phyloP scores from a whole-genome alignment of 2,329 filamentous ascomycete genomes.

The Botrytis fabae region DNA sequence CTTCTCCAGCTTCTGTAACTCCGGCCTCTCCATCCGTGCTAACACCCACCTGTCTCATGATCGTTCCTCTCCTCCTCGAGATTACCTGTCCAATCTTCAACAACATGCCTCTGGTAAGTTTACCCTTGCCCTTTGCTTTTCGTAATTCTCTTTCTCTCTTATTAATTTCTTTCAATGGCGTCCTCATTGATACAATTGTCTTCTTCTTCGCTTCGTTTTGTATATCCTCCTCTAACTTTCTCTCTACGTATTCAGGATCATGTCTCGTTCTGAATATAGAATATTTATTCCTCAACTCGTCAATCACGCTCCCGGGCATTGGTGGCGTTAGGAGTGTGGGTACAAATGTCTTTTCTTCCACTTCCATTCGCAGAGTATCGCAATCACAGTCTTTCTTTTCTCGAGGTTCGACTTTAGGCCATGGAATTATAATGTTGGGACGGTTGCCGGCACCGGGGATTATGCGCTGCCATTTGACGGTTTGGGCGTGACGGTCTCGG shows the following conservation, averaged over 20 bases:
- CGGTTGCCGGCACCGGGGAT: slow-evolving; percentile 57
- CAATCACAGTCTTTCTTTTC: slow-evolving; percentile 54
- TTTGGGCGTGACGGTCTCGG: slow-evolving; percentile 51
- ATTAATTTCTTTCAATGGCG: slow-evolving; percentile 40
- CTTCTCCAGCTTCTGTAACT: neutral
- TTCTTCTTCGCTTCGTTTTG: slow-evolving; percentile 43
- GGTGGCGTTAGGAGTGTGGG: slow-evolving; percentile 77
- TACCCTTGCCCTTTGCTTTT: slow-evolving; percentile 38
- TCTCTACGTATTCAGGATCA: slow-evolving; percentile 68
- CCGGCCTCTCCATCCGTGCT: neutral
- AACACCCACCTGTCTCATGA: slow-evolving; percentile 30
- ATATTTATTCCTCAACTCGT: slow-evolving; percentile 84
- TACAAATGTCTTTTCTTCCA: slow-evolving; percentile 72
- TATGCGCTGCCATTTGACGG: slow-evolving; percentile 54
- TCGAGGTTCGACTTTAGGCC: slow-evolving; percentile 60
- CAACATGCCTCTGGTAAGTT: slow-evolving; percentile 38
- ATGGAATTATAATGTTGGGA: slow-evolving; percentile 72
- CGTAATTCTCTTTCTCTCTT: slow-evolving; percentile 35
- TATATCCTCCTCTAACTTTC: slow-evolving; percentile 61
- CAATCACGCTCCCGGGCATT: slow-evolving; percentile 74
- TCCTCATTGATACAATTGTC: slow-evolving; percentile 36
- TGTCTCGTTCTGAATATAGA: slow-evolving; percentile 80
- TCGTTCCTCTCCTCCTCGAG: slow-evolving; percentile 34
- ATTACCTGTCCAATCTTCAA: slow-evolving; percentile 40
- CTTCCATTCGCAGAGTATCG: slow-evolving; percentile 76